Percentiles rank a stretch among this genome's conserved stretches.
phyloP scores from a whole-genome alignment of 179 eudicot genomes.

The Spinacia oleracea region DNA sequence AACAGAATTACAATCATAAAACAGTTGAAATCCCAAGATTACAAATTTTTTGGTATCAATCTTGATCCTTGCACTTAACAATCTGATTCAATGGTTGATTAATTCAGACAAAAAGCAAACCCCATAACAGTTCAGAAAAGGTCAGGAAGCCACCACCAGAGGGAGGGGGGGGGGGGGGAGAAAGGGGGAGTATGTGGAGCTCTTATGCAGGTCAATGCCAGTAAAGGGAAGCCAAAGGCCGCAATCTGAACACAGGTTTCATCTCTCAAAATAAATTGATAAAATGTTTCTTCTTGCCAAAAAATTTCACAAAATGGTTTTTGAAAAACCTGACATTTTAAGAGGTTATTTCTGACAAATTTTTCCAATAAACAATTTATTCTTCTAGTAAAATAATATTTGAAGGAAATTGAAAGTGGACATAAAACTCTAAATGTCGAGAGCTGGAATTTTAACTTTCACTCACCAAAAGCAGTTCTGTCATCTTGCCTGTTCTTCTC shows the following conservation, averaged over 20 bases:
- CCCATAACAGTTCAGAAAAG: neutral
- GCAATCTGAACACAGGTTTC: no score
- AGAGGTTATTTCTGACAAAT: no score
- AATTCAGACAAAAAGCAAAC: neutral
- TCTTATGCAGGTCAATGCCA: no score
- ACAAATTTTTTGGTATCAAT: neutral
- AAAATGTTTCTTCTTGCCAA: no score
- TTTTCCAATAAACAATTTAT: neutral
- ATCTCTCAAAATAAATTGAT: no score
- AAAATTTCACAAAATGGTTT: no score
- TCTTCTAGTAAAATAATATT: neutral
- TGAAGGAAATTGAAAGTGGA: neutral
- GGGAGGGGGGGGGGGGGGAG: no score
- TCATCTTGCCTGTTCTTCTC: slow-evolving; percentile 75
- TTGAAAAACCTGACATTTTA: no score
- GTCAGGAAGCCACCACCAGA: neutral
- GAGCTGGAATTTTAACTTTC: neutral
- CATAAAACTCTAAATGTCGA: neutral
- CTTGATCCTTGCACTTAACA: neutral
- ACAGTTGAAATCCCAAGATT: neutral
- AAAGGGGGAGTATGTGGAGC: no score
- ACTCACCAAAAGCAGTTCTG: slow-evolving; percentile 78
- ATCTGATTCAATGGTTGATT: neutral
- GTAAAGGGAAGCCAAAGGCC: no score
- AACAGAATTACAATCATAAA: neutral